These are phyloP conservation scores for Verticillium longisporum DNA, from an alignment of 2,329 filamentous ascomycete genomes.

Conservation along the genomic window DNA sequence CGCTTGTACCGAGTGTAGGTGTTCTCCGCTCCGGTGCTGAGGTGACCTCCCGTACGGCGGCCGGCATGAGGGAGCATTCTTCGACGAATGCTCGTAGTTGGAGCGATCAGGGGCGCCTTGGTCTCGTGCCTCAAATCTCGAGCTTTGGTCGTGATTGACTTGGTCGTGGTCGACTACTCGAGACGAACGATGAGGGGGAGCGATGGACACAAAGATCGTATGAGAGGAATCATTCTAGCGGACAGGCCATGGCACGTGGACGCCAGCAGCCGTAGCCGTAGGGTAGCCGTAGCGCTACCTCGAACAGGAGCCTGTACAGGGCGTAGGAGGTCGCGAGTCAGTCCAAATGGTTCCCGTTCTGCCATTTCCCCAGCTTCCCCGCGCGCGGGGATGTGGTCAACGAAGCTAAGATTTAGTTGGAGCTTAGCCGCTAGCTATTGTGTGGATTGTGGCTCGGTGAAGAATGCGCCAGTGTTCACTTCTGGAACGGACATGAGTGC, in stretches of 20 bases:
- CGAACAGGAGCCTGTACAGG: neutral
- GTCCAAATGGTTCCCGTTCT: neutral
- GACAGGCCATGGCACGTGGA: neutral
- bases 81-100: neutral
- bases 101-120: neutral
- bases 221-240: neutral
- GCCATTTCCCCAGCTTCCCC: neutral
- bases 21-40: neutral
- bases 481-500: too few relatives aligned
- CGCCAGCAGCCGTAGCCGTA: neutral
- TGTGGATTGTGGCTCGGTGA: too few relatives aligned
- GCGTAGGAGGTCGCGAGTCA: neutral
- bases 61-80: neutral
- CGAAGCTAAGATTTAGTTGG: neutral
- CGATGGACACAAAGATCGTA: neutral
- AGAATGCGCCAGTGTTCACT: too few relatives aligned
- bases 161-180: neutral
- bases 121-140: neutral
- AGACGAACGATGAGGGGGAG: neutral
- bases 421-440: neutral
- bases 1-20: neutral
- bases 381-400: neutral
- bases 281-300: neutral
- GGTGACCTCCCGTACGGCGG: neutral
- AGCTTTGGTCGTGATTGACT: neutral